These are phyloP conservation scores for Alternaria brassicicola DNA, from an alignment of 2,329 filamentous ascomycete genomes.

Conservation along the genomic window DNA sequence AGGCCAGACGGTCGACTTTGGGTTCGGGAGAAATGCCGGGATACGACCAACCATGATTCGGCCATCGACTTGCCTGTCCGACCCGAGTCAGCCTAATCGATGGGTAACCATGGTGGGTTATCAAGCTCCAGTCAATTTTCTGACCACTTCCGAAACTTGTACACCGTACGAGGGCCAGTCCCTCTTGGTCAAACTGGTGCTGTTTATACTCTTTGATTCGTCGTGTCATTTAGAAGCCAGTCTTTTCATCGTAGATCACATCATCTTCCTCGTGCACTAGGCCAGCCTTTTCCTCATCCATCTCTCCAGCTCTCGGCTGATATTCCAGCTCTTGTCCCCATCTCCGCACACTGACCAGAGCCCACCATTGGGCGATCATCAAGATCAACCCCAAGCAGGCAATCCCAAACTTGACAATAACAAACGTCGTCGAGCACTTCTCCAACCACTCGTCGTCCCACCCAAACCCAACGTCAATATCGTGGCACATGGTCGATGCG, in stretches of 20 bases:
- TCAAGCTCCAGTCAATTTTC: not conserved
- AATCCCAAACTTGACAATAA: conserved; percentile 28
- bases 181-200: not conserved
- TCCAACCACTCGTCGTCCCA: conserved; percentile 39
- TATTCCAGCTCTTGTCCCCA: conserved; percentile 31
- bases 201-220: conserved; percentile 12
- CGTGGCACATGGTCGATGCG: conserved; percentile 30
- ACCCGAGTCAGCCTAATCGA: not conserved
- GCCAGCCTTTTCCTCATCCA: conserved; percentile 25
- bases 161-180: not conserved
- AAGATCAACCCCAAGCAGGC: conserved; percentile 31
- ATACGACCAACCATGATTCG: conserved; percentile 4
- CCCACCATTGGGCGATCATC: conserved; percentile 46
- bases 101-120: not conserved
- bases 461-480: conserved; percentile 35
- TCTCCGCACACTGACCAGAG: conserved; percentile 33
- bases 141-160: not conserved
- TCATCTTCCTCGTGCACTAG: conserved; percentile 3
- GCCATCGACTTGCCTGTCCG: conserved; percentile 32
- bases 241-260: conserved; percentile 12
- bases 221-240: conserved; percentile 10
- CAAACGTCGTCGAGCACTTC: conserved; percentile 37
- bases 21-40: conserved; percentile 31
- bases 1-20: conserved; percentile 19
- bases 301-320: not conserved